phyloP scores from a whole-genome alignment of 2,329 filamentous ascomycete genomes.

The Phialemonium atrogriseum region DNA sequence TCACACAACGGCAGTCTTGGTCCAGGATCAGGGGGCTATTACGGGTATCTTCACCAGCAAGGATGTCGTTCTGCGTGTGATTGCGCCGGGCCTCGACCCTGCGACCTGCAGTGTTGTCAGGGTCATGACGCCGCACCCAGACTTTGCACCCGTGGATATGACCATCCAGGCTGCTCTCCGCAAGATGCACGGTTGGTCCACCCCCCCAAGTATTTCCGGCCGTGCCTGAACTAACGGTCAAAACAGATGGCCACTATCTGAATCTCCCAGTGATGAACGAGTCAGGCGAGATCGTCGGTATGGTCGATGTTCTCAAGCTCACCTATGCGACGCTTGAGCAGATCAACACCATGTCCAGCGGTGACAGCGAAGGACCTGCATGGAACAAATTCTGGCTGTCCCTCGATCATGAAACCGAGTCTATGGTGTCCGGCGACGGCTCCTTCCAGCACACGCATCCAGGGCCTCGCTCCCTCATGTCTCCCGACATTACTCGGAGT shows the following conservation, averaged over 20 bases:
- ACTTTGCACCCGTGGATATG: conserved; percentile 98
- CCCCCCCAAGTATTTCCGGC: no score
- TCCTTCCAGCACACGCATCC: conserved; percentile 64
- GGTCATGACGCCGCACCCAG: conserved; percentile 97
- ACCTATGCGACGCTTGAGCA: conserved; percentile 97
- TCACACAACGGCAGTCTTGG: conserved; percentile 91
- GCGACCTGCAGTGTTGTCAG: conserved; percentile 93
- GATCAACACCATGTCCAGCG: conserved; percentile 88
- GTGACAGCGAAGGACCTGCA: conserved; percentile 86
- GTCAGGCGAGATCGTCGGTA: conserved; percentile 91
- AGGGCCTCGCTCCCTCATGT: conserved; percentile 69
- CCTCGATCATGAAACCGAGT: conserved; percentile 89
- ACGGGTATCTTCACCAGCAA: conserved; percentile 99
- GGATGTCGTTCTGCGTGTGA: conserved; percentile 95
- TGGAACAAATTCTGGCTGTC: conserved; percentile 99
- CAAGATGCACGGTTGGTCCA: conserved; percentile 89
- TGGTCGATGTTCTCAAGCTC: conserved; percentile 97
- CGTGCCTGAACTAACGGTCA: no score
- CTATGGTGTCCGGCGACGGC: conserved; percentile 87
- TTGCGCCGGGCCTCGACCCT: conserved; percentile 91
- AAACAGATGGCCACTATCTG: conserved; percentile 89
- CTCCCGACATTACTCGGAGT: conserved; percentile 60
- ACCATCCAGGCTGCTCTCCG: conserved; percentile 94
- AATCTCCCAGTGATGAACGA: conserved; percentile 99
- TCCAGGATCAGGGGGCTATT: conserved; percentile 94